phyloP scores from a whole-genome alignment of 768 basidiomycete species.

The Mycena sanguinolenta region DNA sequence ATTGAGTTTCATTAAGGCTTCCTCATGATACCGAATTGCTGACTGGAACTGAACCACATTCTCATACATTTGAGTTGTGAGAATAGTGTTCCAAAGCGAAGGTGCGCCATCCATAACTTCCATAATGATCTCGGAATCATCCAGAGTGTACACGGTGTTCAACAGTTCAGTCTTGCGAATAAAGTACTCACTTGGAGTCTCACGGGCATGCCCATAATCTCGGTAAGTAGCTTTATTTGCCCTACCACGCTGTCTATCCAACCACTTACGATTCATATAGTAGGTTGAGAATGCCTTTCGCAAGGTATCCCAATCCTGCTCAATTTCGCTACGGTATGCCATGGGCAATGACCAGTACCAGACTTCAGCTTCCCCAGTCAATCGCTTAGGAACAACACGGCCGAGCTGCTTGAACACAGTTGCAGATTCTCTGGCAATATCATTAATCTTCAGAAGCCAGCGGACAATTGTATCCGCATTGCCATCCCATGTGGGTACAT shows the following conservation, averaged over 20 bases:
- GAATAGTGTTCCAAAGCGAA: neutral
- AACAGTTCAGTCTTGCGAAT: neutral
- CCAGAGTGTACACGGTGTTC: too few species aligned
- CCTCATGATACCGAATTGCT: slow-evolving; percentile 1
- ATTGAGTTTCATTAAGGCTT: neutral
- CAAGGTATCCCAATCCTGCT: neutral
- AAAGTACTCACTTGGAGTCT: neutral
- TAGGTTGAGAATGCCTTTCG: neutral
- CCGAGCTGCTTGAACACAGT: neutral
- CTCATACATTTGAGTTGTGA: neutral
- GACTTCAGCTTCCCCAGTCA: neutral
- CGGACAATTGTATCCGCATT: neutral
- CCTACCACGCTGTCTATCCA: neutral
- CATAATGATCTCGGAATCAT: too few species aligned
- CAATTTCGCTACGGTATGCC: neutral
- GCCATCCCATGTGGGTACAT: neutral
- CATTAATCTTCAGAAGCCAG: neutral
- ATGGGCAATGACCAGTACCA: neutral
- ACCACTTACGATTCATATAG: neutral
- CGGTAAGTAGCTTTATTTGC: neutral
- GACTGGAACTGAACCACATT: neutral
- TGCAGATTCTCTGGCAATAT: neutral
- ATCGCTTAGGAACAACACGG: neutral
- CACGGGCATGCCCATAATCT: neutral
- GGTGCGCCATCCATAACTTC: neutral